phyloP scores from a whole-genome alignment of 768 basidiomycete species.

The Epithele typhae region DNA sequence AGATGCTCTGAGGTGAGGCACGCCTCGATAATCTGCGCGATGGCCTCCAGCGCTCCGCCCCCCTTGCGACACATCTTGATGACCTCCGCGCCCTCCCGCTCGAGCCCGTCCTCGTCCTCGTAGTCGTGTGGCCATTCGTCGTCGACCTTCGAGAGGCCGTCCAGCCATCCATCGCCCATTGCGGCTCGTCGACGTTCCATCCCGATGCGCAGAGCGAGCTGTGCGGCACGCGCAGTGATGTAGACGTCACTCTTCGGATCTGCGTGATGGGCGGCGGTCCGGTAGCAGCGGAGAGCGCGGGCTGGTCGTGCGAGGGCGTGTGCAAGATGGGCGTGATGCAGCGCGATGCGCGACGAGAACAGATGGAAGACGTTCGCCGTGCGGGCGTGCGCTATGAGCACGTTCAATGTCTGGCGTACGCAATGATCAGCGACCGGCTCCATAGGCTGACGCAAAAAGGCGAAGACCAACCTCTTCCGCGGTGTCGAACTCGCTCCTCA shows the following conservation, averaged over 20 bases:
- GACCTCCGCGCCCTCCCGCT: slow-evolving; percentile 31
- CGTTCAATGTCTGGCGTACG: slow-evolving; percentile 40
- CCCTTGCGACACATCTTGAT: slow-evolving; percentile 39
- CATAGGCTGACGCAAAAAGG: too few relatives aligned
- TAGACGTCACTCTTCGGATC: slow-evolving; percentile 36
- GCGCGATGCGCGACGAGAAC: slow-evolving; percentile 59
- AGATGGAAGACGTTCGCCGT: slow-evolving; percentile 48
- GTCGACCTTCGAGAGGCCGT: slow-evolving; percentile 11
- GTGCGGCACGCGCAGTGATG: slow-evolving; percentile 47
- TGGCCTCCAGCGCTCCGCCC: slow-evolving; percentile 51
- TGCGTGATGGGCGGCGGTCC: slow-evolving; percentile 51
- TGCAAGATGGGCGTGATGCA: slow-evolving; percentile 70
- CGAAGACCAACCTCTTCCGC: slow-evolving; percentile 51
- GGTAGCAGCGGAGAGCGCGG: slow-evolving; percentile 59
- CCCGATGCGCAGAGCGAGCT: slow-evolving; percentile 48
- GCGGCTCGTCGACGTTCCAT: slow-evolving; percentile 22
- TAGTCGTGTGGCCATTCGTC: slow-evolving; percentile 16
- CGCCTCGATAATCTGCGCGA: slow-evolving; percentile 53
- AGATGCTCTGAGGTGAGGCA: slow-evolving; percentile 49
- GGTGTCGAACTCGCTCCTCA: slow-evolving; percentile 62
- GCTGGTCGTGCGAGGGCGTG: slow-evolving; percentile 54
- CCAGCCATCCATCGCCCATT: slow-evolving; percentile 15
- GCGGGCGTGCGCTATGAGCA: slow-evolving; percentile 59
- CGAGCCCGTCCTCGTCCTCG: slow-evolving; percentile 26
- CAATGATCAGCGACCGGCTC: too few relatives aligned